These are phyloP conservation scores for Erucastrum elatum DNA, from an alignment of 345 rosid species.

Conservation along the genomic window DNA sequence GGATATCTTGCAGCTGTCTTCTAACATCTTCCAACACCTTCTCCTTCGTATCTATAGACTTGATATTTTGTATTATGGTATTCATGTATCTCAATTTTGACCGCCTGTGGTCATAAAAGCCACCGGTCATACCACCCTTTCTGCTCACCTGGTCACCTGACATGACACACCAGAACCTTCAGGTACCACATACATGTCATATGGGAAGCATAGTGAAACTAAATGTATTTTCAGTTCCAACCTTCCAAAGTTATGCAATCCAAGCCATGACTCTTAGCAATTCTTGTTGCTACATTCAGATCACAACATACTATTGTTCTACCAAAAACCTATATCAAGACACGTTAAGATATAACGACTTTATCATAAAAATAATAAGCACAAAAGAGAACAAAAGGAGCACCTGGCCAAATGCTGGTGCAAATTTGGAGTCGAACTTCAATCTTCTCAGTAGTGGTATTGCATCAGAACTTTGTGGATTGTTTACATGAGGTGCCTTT, in stretches of 20 bases:
- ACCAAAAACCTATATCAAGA: constrained; percentile 68
- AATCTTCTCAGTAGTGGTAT: constrained; percentile 77
- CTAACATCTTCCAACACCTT: constrained; percentile 57
- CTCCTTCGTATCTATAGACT: constrained; percentile 61
- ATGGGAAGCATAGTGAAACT: not conserved
- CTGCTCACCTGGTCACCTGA: constrained; percentile 99
- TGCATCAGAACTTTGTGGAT: constrained; percentile 83
- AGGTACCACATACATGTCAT: constrained; percentile 24
- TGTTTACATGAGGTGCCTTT: constrained; percentile 68
- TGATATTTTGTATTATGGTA: constrained; percentile 61
- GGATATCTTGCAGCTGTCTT: constrained; percentile 75
- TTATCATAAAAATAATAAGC: too few species aligned
- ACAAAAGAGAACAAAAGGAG: not conserved
- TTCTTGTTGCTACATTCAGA: constrained; percentile 90
- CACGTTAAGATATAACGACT: not conserved
- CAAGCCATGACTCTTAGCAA: constrained; percentile 81
- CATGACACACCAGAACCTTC: constrained; percentile 34
- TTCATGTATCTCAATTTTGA: constrained; percentile 89
- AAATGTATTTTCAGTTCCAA: constrained; percentile 34
- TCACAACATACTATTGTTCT: constrained; percentile 92
- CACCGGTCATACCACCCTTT: constrained; percentile 98
- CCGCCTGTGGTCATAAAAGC: constrained; percentile 92
- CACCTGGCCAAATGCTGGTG: constrained; percentile 88
- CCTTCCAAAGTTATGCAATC: constrained; percentile 98
- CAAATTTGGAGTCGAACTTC: constrained; percentile 61